A percentile compares a stretch with the other conserved stretches of the same genome.
Conservation (phyloP, 1,139 yeast species). For the Martiniozyma asiatica region DNA sequence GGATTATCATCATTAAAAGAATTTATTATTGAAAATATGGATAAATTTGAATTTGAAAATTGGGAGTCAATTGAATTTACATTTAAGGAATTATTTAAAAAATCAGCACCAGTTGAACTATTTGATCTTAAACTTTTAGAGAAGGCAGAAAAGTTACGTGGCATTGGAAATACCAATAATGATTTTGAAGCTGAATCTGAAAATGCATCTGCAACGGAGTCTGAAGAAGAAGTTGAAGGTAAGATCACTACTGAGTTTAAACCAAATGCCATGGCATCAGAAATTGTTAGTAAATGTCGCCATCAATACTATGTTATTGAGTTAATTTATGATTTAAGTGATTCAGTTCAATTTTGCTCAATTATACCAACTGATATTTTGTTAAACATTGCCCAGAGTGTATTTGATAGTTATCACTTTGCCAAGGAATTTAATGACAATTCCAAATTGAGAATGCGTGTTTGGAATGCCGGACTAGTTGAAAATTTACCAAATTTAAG, state of each 20-base stretch:
- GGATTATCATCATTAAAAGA: constrained; percentile 84
- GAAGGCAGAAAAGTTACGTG: constrained; percentile 3
- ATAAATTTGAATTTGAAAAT: constrained; percentile 49
- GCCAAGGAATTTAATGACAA: constrained; percentile 83
- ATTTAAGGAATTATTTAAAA: constrained; percentile 56
- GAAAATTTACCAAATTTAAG: constrained; percentile 84
- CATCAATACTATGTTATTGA: constrained; percentile 84
- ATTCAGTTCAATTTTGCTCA: constrained; percentile 56
- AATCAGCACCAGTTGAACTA: constrained; percentile 79
- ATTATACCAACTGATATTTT: constrained; percentile 56
- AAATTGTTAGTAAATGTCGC: constrained; percentile 86
- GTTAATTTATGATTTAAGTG: constrained; percentile 67
- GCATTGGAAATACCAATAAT: background rate
- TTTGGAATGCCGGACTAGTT: constrained; percentile 88
- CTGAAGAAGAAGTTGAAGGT: constrained; percentile 22
- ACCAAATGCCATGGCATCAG: constrained; percentile 6
- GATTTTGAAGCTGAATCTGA: constrained; percentile 5
- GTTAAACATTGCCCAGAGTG: constrained; percentile 43
- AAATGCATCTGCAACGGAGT: constrained; percentile 20
- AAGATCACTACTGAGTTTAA: constrained; percentile 16
- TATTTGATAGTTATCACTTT: constrained; percentile 65
- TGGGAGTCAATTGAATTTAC: constrained; percentile 66
- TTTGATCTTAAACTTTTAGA: constrained; percentile 59
- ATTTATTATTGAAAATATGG: constrained; percentile 60
- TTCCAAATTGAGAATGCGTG: constrained; percentile 69